A percentile compares a stretch with the other conserved stretches of the same genome.
Evolutionary conservation across 2,329 filamentous ascomycete species (phyloP).

Genomic region (Xylariaceae sp.): DNA sequence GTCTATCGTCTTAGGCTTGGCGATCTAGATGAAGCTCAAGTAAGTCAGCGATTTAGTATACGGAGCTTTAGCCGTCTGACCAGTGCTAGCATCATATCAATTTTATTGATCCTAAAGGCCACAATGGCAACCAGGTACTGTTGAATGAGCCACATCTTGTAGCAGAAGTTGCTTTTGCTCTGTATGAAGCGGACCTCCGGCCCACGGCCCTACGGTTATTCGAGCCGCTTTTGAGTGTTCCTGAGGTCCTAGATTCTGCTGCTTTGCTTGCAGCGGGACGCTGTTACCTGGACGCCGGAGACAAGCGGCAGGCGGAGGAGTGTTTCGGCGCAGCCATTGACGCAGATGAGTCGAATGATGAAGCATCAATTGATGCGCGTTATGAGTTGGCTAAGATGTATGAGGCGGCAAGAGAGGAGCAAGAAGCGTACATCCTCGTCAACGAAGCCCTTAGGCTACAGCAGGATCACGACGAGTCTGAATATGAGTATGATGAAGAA

Average conservation of each 20-base stretch:
- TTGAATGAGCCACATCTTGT: conserved; percentile 80
- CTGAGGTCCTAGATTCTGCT: conserved; percentile 58
- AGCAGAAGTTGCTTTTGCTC: conserved; percentile 65
- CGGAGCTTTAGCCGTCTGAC: conserved; percentile 31
- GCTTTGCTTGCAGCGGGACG: conserved; percentile 64
- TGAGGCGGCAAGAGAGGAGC: conserved; percentile 73
- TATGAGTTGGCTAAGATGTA: conserved; percentile 85
- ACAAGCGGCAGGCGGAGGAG: conserved; percentile 74
- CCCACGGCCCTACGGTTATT: conserved; percentile 62
- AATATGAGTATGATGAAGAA: conserved; percentile 36
- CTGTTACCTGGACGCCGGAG: conserved; percentile 71
- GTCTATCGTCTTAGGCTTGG: conserved; percentile 79
- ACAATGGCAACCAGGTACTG: conserved; percentile 56
- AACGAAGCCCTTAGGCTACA: conserved; percentile 75
- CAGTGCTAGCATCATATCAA: conserved; percentile 66
- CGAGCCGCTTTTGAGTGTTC: conserved; percentile 57
- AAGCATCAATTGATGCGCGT: conserved; percentile 69
- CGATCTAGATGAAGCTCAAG: conserved; percentile 74
- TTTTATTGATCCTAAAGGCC: conserved; percentile 71
- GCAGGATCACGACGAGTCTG: conserved; percentile 50
- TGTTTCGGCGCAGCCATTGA: conserved; percentile 78
- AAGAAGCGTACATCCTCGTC: conserved; percentile 78
- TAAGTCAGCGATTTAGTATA: conserved; percentile 49
- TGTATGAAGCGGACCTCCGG: conserved; percentile 48
- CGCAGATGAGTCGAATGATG: conserved; percentile 68